phyloP scores from a whole-genome alignment of 73 alveolate genomes.

The Urostyla sp. region DNA sequence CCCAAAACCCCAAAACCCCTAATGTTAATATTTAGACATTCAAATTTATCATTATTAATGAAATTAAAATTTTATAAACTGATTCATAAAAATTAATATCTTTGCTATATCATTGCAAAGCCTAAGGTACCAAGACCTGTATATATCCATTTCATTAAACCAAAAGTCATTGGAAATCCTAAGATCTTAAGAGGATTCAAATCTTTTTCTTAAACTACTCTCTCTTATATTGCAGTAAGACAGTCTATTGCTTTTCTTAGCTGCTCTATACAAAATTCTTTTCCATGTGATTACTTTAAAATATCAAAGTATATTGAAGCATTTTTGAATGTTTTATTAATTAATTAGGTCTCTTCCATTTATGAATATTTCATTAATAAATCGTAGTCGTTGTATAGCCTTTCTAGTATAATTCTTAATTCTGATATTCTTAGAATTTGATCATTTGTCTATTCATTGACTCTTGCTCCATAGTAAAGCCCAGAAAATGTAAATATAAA shows the following conservation, averaged over 20 bases:
- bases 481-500: not conserved
- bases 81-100: no score
- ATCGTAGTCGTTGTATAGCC: slow-evolving; percentile 22
- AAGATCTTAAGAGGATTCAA: not conserved
- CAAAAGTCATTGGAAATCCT: slow-evolving; percentile 1
- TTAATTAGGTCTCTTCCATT: not conserved
- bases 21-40: no score
- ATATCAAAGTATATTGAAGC: not conserved
- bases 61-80: no score
- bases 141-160: not conserved
- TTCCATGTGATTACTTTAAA: not conserved
- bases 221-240: not conserved
- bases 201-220: not conserved
- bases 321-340: slow-evolving; percentile 12
- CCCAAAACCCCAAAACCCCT: no score
- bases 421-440: slow-evolving; percentile 22
- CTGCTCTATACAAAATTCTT: not conserved
- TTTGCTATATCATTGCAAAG: not conserved
- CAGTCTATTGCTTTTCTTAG: not conserved
- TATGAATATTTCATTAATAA: not conserved
- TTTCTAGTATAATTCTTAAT: slow-evolving; percentile 13
- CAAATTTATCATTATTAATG: no score
- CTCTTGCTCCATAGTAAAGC: not conserved
- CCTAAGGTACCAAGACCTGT: not conserved
- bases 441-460: not conserved